Evolutionary conservation across 768 basidiomycete genomes (phyloP), one percentile per base, ranked within the genome.

Genomic region (Paxillus rubicundulus): DNA sequence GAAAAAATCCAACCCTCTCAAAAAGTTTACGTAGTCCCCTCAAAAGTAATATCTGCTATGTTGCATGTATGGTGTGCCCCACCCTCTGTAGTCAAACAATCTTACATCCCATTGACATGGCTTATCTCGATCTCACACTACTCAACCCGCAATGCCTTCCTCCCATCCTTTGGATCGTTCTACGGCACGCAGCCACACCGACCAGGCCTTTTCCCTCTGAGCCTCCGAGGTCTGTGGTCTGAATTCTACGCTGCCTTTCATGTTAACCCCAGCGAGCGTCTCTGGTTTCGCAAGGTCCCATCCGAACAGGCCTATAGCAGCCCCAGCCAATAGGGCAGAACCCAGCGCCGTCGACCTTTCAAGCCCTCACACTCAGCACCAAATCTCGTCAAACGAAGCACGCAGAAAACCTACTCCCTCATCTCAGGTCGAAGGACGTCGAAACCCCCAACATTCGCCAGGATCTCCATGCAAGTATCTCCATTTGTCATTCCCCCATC

Each of bases 401-500:
- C 12, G 5, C 10, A 37, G 33, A 45, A 41, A 8, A 81, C 89
- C 56, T 65, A 91, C 92, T 99, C 97, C 67, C 96, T 77, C 97
- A 99, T 99, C 65, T 92, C 86, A 10, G 96, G 97, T 49, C 97
- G 79, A 53, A 95, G 75, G 56, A 99, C 91, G 27, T 82, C 84
- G 72, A 97, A 95, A 13, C 95, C 96, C 28, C 94, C 92, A 39
- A 96, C 75, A 67, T 97, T 88, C 4, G 91, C 91, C 54, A 95
- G 78, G 43, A 95, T 74, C 61, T 81, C 77, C 93, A 96, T 92
- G 51, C 86, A 89, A 27, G 89, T 70, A 64, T 96, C 92, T 32
- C 91, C 90, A 58, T 95, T 96, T 10, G 94, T 97, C 89, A 97
- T 95, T 14, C 94, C 93, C n/a, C 97, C 97, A 68, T 98, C 97